Conservation (phyloP, 2,329 filamentous ascomycete species). For the Madurella fahalii region DNA sequence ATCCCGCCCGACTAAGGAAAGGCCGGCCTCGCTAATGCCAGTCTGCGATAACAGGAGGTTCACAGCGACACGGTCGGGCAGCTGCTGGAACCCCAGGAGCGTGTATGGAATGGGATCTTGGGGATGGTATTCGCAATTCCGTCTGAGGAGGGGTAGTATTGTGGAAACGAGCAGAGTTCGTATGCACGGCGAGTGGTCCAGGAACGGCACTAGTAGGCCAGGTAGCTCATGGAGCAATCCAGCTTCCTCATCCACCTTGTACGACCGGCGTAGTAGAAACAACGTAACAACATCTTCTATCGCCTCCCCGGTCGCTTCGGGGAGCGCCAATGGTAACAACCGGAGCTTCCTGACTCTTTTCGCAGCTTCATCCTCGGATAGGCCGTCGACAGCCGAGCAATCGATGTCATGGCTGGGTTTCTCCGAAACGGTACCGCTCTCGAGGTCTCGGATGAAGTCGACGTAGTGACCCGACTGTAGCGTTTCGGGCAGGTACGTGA, state of each 20-base stretch:
- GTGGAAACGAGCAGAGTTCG: conserved; percentile 66
- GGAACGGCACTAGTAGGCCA: conserved; percentile 64
- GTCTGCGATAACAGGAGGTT: conserved; percentile 59
- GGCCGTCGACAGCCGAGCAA: conserved; percentile 48
- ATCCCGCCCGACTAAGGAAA: conserved; percentile 54
- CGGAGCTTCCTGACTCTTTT: conserved; percentile 61
- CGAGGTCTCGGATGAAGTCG: conserved; percentile 56
- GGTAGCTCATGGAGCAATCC: conserved; percentile 68
- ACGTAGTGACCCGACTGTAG: conserved; percentile 60
- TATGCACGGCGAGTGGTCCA: conserved; percentile 57
- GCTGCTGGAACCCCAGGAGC: conserved; percentile 59
- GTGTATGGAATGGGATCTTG: conserved; percentile 45
- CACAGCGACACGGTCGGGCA: conserved; percentile 57
- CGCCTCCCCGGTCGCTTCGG: conserved; percentile 44
- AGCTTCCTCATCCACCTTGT: conserved; percentile 66
- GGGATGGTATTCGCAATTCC: conserved; percentile 67
- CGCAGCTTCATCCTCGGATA: conserved; percentile 61
- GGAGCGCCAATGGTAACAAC: conserved; percentile 53
- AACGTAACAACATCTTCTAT: conserved; percentile 53
- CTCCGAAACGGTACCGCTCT: conserved; percentile 42
- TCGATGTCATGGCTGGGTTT: conserved; percentile 48
- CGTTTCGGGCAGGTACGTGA: conserved; percentile 74
- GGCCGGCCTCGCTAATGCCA: conserved; percentile 37
- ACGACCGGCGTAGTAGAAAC: conserved; percentile 65
- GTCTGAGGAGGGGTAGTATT: conserved; percentile 63